These are phyloP conservation scores for Kwoniella sp. DNA, from an alignment of 768 basidiomycete genomes.

Conservation along the genomic window DNA sequence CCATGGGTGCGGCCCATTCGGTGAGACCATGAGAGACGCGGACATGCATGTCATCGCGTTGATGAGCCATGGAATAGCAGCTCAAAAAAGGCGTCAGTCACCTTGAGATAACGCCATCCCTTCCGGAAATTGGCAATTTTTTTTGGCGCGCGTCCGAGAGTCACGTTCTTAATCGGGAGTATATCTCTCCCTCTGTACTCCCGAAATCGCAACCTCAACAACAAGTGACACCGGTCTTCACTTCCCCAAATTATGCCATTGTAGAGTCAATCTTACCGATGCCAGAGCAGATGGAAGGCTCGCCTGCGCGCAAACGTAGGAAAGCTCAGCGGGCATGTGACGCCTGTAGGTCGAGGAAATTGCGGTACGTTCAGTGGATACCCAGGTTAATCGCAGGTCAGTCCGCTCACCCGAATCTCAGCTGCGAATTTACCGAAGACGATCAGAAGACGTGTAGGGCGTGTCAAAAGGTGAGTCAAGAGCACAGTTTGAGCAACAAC, in stretches of 20 bases:
- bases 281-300: not conserved
- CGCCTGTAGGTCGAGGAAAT: not conserved
- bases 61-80: too few species aligned
- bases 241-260: not conserved
- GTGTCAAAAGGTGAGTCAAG: slow-evolving; percentile 14
- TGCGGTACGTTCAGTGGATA: not conserved
- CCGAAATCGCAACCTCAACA: not conserved
- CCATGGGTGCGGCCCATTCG: too few species aligned
- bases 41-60: too few species aligned
- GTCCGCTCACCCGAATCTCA: not conserved
- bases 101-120: not conserved
- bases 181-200: not conserved
- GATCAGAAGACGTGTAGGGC: not conserved
- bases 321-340: slow-evolving; percentile 1
- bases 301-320: not conserved
- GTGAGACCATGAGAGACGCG: too few species aligned
- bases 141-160: too few species aligned
- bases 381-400: not conserved
- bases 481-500: not conserved
- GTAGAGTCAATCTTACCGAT: not conserved
- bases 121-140: not conserved
- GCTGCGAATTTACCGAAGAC: slow-evolving; percentile 20
- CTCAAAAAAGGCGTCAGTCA: too few species aligned
- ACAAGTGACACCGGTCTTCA: not conserved
- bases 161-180: not conserved